Base-by-base conservation (phyloP, 2,329 filamentous ascomycete species). In the Coniochaeta hoffmannii region DNA sequence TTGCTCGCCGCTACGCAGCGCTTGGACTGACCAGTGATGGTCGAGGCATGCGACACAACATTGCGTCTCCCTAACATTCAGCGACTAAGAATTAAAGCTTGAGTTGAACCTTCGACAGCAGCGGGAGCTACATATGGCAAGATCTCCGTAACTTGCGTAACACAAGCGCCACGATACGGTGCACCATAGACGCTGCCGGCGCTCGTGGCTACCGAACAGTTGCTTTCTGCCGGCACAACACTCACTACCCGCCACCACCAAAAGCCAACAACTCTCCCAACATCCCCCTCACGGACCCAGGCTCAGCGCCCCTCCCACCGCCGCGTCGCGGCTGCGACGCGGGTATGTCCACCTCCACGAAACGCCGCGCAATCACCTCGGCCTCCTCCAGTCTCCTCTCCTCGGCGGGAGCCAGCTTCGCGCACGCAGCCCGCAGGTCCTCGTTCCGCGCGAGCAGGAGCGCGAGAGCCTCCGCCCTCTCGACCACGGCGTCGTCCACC, bases 391-490 rank as follows among this genome's bases (percentile, higher is more conserved):
- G 74, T 35, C 82, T 80, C n/a, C 72, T 69, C 53, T 78, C 76
- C 63, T 96, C 90, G 4, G 75, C 73, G 0, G 75, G 71, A 0
- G 85, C 83, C 60, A 95, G 73, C 46, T 77, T 78, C 4, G 88
- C 82, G 69, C 89, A 96, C 19, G 85, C 81, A 30, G 83, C 79
- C 6, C 87, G 81, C 1, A 97, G 74, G 67, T 96, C 89, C 64
- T 93, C 88, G 7, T 90, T 89, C 53, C 78, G 81, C 15, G 83
- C 81, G 32, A 87, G 76, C 15, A 94, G 73, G 7, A 82, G 69
- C 22, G 87, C 82, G 34, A 99, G 77, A 8, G 86, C 80, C 60
- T 90, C 86, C 0, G 93, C 91, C 55, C 92, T 82, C 15, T 86
- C 74, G 7, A 97, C 80, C 10, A 97, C 81, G 5, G 79, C 76